phyloP scores from a whole-genome alignment of 179 eudicot species.

The Patellifolia procumbens region DNA sequence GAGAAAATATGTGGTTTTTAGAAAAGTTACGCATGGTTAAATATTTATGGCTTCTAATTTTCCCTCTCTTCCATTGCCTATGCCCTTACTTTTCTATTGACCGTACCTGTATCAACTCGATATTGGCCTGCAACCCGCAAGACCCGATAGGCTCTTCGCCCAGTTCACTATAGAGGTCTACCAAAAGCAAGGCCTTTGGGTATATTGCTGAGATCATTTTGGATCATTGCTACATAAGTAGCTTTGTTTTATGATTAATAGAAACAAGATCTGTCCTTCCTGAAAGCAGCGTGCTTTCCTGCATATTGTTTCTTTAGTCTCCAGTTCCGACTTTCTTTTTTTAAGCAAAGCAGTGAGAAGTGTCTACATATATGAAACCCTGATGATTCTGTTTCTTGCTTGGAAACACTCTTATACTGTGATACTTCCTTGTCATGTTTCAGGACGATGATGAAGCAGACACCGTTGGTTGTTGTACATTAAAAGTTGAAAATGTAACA shows the following conservation, averaged over 20 bases:
- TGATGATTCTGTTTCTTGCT: not conserved
- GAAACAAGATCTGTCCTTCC: not conserved
- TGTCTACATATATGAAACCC: not conserved
- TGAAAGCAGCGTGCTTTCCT: no score
- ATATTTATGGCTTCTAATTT: no score
- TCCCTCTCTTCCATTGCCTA: no score
- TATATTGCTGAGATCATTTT: not conserved
- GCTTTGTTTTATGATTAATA: not conserved
- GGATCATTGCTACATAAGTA: not conserved
- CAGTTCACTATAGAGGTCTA: no score
- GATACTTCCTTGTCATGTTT: conserved; percentile 21
- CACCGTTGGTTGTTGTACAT: conserved; percentile 96
- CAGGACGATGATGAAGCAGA: conserved; percentile 99
- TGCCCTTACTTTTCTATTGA: no score
- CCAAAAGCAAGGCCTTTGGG: no score
- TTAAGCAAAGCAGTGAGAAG: not conserved
- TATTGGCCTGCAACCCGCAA: no score
- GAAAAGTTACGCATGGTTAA: no score
- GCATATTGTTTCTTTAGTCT: not conserved
- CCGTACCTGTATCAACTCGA: no score
- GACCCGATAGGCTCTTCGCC: no score
- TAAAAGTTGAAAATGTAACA: conserved; percentile 94
- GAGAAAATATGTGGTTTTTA: no score
- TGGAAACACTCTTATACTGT: not conserved
- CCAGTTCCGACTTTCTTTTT: not conserved